Conservation (phyloP, 768 basidiomycete genomes). For the Boletus barrowsii region DNA sequence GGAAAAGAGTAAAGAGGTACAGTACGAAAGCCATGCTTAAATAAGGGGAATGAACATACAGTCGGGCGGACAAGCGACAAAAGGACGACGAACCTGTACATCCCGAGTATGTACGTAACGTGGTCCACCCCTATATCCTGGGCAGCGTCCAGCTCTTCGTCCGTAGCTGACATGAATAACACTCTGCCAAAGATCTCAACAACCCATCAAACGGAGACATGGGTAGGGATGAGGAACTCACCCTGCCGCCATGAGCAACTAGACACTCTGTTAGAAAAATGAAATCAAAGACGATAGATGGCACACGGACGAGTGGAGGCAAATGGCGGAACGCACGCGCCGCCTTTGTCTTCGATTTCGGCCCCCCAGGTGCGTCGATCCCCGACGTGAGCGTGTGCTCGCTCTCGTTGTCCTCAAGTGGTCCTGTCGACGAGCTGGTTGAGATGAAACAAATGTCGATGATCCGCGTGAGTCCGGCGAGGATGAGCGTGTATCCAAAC, state of each 20-base stretch:
- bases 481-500: slow-evolving; percentile 84
- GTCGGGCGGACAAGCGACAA: not conserved
- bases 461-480: slow-evolving; percentile 76
- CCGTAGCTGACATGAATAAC: slow-evolving; percentile 90
- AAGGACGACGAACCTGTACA: slow-evolving; percentile 59
- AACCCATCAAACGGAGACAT: not conserved
- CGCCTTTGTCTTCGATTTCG: slow-evolving; percentile 34
- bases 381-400: slow-evolving; percentile 63
- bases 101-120: slow-evolving; percentile 83
- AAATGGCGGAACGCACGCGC: slow-evolving; percentile 75
- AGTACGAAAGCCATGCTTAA: slow-evolving; percentile 62
- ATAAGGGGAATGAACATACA: not conserved
- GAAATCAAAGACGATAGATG: not conserved
- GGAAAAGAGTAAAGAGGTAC: slow-evolving; percentile 67
- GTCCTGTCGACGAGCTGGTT: slow-evolving; percentile 30
- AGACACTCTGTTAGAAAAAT: not conserved
- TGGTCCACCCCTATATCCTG: slow-evolving; percentile 81
- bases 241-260: slow-evolving; percentile 77
- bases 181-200: slow-evolving; percentile 41
- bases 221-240: slow-evolving; percentile 28
- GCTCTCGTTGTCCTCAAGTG: slow-evolving; percentile 51
- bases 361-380: slow-evolving; percentile 13
- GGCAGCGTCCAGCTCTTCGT: slow-evolving; percentile 78
- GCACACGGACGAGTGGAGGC: slow-evolving; percentile 76
- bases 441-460: slow-evolving; percentile 82